A percentile compares a stretch with the other conserved stretches of the same genome.
phyloP scores from a whole-genome alignment of 345 rosid species.

The Boechera divaricarpa region DNA sequence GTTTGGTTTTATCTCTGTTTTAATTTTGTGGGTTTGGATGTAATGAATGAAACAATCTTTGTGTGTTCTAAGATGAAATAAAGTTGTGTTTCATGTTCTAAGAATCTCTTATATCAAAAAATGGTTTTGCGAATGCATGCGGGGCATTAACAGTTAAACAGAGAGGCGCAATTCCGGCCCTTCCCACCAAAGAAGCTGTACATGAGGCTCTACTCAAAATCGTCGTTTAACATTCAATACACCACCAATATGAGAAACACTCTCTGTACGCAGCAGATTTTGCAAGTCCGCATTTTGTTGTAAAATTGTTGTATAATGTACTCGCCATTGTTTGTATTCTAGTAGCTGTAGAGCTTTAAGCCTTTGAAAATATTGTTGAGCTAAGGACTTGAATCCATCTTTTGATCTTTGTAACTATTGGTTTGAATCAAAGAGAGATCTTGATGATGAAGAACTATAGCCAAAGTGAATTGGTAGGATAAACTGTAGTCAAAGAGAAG shows the following conservation, averaged over 20 bases:
- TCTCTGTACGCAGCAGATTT: not conserved
- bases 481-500: too few species aligned
- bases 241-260: not conserved
- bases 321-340: constrained; percentile 4
- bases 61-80: too few species aligned
- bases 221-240: constrained; percentile 41
- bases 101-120: too few species aligned
- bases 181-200: constrained; percentile 83
- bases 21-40: not conserved
- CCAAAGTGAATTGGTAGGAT: too few species aligned
- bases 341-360: not conserved
- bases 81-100: too few species aligned
- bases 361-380: not conserved
- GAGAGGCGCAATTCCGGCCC: constrained; percentile 93
- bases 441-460: not conserved
- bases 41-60: not conserved
- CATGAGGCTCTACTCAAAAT: constrained; percentile 54
- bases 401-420: not conserved
- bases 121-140: too few species aligned
- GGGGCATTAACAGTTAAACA: constrained; percentile 91
- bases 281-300: constrained; percentile 20
- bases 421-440: not conserved
- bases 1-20: not conserved
- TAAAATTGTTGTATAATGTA: constrained; percentile 27
- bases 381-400: not conserved